phyloP scores from a whole-genome alignment of 164 flowering plant genomes.

The Umbellularia californica region DNA sequence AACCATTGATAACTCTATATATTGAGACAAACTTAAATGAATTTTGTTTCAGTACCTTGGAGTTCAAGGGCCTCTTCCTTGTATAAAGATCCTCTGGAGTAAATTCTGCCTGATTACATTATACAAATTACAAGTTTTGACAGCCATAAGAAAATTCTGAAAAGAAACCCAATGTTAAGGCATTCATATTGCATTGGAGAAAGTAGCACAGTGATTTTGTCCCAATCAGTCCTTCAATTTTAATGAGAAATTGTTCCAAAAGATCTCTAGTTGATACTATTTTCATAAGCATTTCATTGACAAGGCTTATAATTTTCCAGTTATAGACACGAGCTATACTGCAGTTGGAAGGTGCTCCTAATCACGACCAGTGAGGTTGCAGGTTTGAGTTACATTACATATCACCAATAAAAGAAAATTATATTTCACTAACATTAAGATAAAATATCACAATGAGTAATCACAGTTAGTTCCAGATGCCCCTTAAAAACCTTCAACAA shows the following conservation, averaged over 20 bases:
- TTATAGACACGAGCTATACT: not conserved
- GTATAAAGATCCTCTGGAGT: constrained; percentile 76
- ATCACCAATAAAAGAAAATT: too few relatives aligned
- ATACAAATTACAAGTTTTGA: constrained; percentile 3
- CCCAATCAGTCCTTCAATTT: not conserved
- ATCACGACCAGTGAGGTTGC: too few relatives aligned
- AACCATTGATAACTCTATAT: constrained; percentile 1
- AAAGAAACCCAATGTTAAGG: not conserved
- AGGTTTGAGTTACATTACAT: too few relatives aligned
- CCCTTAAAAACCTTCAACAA: not conserved
- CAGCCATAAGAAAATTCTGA: not conserved
- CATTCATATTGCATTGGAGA: not conserved
- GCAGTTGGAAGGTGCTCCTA: too few relatives aligned
- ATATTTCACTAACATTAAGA: not conserved
- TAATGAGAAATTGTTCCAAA: not conserved
- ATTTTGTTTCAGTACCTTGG: constrained; percentile 41
- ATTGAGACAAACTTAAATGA: not conserved
- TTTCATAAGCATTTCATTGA: not conserved
- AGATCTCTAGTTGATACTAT: not conserved
- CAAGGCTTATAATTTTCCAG: not conserved
- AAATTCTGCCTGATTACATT: constrained; percentile 66
- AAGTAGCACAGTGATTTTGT: not conserved
- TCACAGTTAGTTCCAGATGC: not conserved
- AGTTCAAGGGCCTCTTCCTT: constrained; percentile 62
- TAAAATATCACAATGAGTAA: too few relatives aligned